Base-by-base conservation (phyloP, 257 asterid genomes). In the Jasminum sambac region DNA sequence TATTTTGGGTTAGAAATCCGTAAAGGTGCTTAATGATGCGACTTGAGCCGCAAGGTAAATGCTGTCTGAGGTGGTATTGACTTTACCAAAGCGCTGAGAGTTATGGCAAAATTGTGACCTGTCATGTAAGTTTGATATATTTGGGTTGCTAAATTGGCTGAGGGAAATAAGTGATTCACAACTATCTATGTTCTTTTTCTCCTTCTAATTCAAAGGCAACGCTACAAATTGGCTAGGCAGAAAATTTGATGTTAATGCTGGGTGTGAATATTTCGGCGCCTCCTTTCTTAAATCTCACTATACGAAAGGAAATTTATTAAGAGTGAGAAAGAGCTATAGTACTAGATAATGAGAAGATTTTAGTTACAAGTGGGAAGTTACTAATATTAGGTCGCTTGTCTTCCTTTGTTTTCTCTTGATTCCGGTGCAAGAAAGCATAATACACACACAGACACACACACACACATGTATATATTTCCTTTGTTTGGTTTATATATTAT, bases 321-420 rank as follows among this genome's bases (percentile, higher is more conserved):
- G 16, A 55, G 62, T 19, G 61, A 9, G 61, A 19, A 23, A 55
- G 34, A 19, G 62, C 16, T 55, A 55, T 17, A 23, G 10, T 8
- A 23, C 26, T 55, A 21, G 16, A 55, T 26, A 55, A 55, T 16
- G 21, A 55, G 34, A 13, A 23, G 62, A 21, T 14, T 21, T 24
- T 23, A 55, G 25, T 55, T 21, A 55, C 14, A 55, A 55, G 62
- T 4, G 34, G 14, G 62, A 19, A 19, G 34, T 55, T 55, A 2
- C 23, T 55, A 13, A 4, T 55, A 55, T 19, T 30, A 23, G 62
- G 9, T 55, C 62, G 8, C 36, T 52, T 9, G 34, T 55, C 13
- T 55, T 43, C n/a, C 8, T 11, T 12, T 64, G 67, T 21, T 26
- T 40, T 58, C 71, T 76, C 70, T 68, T 42, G n/a, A 63, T 19